Evolutionary conservation across 331 rosid genomes (phyloP).

Genomic region (Rhamnella rubrinervis): DNA sequence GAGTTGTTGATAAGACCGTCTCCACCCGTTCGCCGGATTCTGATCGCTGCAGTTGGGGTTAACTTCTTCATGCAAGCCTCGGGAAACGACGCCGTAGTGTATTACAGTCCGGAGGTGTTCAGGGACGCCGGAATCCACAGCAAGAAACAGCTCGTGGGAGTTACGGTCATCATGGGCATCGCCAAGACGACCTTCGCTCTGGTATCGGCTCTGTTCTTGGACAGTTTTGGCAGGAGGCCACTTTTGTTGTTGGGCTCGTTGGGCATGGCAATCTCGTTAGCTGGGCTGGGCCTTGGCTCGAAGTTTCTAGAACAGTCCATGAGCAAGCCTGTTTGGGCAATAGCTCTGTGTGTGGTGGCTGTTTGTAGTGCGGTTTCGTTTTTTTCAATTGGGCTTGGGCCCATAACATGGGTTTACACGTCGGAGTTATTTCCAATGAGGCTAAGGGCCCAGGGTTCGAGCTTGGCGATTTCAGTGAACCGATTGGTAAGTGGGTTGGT

Average conservation of each 20-base stretch:
- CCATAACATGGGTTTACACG: slow-evolving; percentile 76
- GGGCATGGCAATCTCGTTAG: slow-evolving; percentile 62
- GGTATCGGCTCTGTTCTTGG: slow-evolving; percentile 58
- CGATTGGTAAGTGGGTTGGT: slow-evolving; percentile 74
- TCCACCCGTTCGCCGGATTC: slow-evolving; percentile 50
- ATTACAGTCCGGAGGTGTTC: slow-evolving; percentile 75
- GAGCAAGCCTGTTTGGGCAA: slow-evolving; percentile 57
- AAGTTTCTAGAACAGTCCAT: slow-evolving; percentile 28
- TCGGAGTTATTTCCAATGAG: slow-evolving; percentile 59
- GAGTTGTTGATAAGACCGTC: slow-evolving; percentile 54
- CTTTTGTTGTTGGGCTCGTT: slow-evolving; percentile 60
- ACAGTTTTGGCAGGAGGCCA: slow-evolving; percentile 66
- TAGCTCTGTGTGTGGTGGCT: slow-evolving; percentile 43
- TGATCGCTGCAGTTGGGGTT: slow-evolving; percentile 63
- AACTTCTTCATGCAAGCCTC: slow-evolving; percentile 94
- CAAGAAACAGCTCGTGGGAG: slow-evolving; percentile 56
- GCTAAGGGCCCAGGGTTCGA: slow-evolving; percentile 58
- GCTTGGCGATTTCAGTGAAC: slow-evolving; percentile 75
- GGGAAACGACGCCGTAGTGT: slow-evolving; percentile 79
- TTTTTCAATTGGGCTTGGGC: slow-evolving; percentile 87
- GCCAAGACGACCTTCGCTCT: slow-evolving; percentile 55
- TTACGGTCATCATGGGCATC: slow-evolving; percentile 69
- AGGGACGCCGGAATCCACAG: slow-evolving; percentile 51
- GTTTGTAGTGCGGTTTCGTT: slow-evolving; percentile 65
- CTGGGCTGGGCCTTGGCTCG: slow-evolving; percentile 65